phyloP scores from a whole-genome alignment of 2,329 filamentous ascomycete species.

The Mycogone perniciosa region DNA sequence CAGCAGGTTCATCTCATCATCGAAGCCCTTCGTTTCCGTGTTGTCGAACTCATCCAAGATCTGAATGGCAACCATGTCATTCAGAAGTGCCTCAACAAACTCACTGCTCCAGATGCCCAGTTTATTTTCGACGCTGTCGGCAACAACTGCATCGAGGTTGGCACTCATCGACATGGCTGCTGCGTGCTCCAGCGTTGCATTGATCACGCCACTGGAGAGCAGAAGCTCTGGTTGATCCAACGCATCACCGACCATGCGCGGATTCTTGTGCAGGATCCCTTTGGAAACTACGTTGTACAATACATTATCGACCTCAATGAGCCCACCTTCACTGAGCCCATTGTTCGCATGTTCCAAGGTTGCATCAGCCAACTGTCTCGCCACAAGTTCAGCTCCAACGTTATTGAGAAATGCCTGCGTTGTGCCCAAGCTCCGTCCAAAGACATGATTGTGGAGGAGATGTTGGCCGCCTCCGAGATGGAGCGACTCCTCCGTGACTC shows the following conservation, averaged over 20 bases:
- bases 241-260: slow-evolving; percentile 87
- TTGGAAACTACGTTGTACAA: slow-evolving; percentile 97
- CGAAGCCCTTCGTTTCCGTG: slow-evolving; percentile 70
- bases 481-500: slow-evolving; percentile 86
- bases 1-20: slow-evolving; percentile 87
- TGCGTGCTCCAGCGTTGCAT: slow-evolving; percentile 98
- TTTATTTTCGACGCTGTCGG: slow-evolving; percentile 98
- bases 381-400: slow-evolving; percentile 99
- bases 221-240: slow-evolving; percentile 79
- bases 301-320: slow-evolving; percentile 97
- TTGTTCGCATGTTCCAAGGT: slow-evolving; percentile 74
- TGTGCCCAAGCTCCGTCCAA: slow-evolving; percentile 70
- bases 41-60: slow-evolving; percentile 93
- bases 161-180: slow-evolving; percentile 95
- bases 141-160: slow-evolving; percentile 77
- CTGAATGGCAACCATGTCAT: slow-evolving; percentile 98
- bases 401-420: slow-evolving; percentile 92
- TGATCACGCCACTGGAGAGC: slow-evolving; percentile 84
- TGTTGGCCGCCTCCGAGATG: slow-evolving; percentile 67
- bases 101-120: slow-evolving; percentile 74
- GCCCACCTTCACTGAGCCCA: slow-evolving; percentile 76
- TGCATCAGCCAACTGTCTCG: slow-evolving; percentile 69
- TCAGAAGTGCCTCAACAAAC: slow-evolving; percentile 96
- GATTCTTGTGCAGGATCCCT: slow-evolving; percentile 87
- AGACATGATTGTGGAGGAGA: slow-evolving; percentile 78